phyloP scores from a whole-genome alignment of 805 yeast genomes.

The Saccharomycopsis fodiens region DNA sequence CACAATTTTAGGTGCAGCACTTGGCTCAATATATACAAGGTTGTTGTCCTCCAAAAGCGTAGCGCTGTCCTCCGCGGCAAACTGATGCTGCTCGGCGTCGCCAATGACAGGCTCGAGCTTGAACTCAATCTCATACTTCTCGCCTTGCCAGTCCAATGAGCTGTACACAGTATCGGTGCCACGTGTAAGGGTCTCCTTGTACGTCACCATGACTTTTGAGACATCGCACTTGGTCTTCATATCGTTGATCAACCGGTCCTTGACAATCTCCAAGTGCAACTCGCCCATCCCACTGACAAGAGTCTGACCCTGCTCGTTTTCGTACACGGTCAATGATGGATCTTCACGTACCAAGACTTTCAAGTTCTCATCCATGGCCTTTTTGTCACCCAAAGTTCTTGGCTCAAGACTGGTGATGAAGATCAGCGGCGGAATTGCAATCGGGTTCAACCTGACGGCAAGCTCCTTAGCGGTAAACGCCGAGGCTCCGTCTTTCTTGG shows the following conservation, averaged over 20 bases:
- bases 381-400: conserved; percentile 67
- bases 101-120: conserved; percentile 24
- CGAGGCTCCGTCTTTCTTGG: conserved; percentile 43
- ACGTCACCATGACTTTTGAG: conserved; percentile 83
- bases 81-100: conserved; percentile 23
- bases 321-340: conserved; percentile 69
- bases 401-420: conserved; percentile 85
- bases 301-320: conserved; percentile 86
- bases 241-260: conserved; percentile 70
- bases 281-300: conserved; percentile 96
- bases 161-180: conserved; percentile 25
- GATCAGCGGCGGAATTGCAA: conserved; percentile 84
- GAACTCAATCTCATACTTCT: conserved; percentile 22
- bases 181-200: conserved; percentile 56
- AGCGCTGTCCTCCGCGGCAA: conserved; percentile 34
- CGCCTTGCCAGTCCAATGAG: not conserved
- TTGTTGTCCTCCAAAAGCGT: conserved; percentile 42
- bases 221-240: conserved; percentile 75
- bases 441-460: conserved; percentile 57
- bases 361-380: conserved; percentile 66
- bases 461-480: conserved; percentile 38
- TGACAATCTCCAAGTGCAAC: conserved; percentile 82
- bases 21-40: conserved; percentile 23
- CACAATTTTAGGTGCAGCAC: conserved; percentile 18
- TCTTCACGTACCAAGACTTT: conserved; percentile 71